Base-by-base conservation (phyloP, 2,329 filamentous ascomycete genomes). In the Colletotrichum scovillei region DNA sequence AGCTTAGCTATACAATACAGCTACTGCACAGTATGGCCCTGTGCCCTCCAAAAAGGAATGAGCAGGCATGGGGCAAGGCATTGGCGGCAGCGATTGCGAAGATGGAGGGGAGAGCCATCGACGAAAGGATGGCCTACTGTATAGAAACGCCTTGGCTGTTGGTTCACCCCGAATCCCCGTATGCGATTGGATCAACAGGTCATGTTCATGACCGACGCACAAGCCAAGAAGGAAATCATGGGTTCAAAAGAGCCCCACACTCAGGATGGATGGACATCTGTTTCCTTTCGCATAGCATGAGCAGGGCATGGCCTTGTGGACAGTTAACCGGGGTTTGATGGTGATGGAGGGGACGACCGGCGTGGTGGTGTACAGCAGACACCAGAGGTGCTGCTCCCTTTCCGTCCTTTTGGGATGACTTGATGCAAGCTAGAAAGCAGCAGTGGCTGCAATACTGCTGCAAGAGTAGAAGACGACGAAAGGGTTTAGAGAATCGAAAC, bases 221-320 rank as follows among this genome's bases (percentile, higher is more conserved):
- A 63, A 42, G 69, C 62, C 69, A 52, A 22, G 46, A 53, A 70
- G 55, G 49, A 66, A 67, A 75, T 75, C 69, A 75, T 75, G 74
- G 74, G 59, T 69, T 75, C 57, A 65, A 58, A 64, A 58, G 6
- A 11, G 52, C 46, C 53, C 67, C 72, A 60, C 72, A 56, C 52
- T 67, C 38, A 32, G 16, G 30, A 69, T 53, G 59, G 42, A 46
- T 30, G 56, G 62, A 38, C n/a, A 28, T 14, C 24, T 64, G 38
- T 32, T 49, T 56, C 38, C 46, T 19, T 49, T 52, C 52, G 67
- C 52, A 53, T 12, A 64, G 53, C 67, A 63, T 55, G 67, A 64
- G 66, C 66, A 73, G 59, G 53, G 65, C 65, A 69, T 42, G 69
- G 58, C 65, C 63, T 59, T 53, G 52, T 58, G 53, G 53, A 59